A percentile compares a stretch with the other conserved stretches of the same genome.
These are phyloP conservation scores for Rhodotorula glutinis DNA, from an alignment of 1,284 basidiomycete species.

Conservation along the genomic window DNA sequence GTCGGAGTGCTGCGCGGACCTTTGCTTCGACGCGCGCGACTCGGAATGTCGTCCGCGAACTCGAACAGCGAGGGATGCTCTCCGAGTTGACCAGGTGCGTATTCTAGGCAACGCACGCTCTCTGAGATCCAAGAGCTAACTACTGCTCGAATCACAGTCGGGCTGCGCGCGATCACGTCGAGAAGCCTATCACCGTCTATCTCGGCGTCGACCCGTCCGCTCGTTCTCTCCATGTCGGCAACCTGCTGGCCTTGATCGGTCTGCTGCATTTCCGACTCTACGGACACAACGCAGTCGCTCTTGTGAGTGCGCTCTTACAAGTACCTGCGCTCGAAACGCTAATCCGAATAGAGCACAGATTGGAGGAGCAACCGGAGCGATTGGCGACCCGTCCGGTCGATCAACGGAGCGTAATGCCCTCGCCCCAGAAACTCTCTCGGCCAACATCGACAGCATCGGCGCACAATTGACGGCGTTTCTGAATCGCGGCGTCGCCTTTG, in stretches of 20 bases:
- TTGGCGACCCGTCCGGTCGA: slow-evolving; percentile 93
- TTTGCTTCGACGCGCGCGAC: slow-evolving; percentile 10
- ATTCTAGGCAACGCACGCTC: background rate
- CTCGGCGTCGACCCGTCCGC: slow-evolving; percentile 75
- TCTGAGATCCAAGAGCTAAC: background rate
- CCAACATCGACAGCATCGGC: slow-evolving; percentile 68
- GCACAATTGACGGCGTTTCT: slow-evolving; percentile 71
- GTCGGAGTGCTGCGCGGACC: background rate
- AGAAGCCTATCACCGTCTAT: slow-evolving; percentile 62
- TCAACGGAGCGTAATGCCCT: slow-evolving; percentile 75
- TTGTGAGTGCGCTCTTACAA: slow-evolving; percentile 62
- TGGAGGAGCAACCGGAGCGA: slow-evolving; percentile 91
- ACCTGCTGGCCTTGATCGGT: slow-evolving; percentile 82
- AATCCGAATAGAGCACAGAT: slow-evolving; percentile 58
- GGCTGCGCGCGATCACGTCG: slow-evolving; percentile 30
- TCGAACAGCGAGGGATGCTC: slow-evolving; percentile 52
- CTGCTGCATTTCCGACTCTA: slow-evolving; percentile 79
- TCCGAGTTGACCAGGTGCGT: slow-evolving; percentile 52
- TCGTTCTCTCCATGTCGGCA: slow-evolving; percentile 82
- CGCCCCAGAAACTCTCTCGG: slow-evolving; percentile 58
- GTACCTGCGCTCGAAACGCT: background rate
- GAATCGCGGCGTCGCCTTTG: slow-evolving; percentile 62
- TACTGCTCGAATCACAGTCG: background rate
- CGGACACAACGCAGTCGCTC: slow-evolving; percentile 75
- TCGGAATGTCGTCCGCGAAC: slow-evolving; percentile 48